phyloP scores from a whole-genome alignment of 768 basidiomycete species.

The Phylloporus arenicola region DNA sequence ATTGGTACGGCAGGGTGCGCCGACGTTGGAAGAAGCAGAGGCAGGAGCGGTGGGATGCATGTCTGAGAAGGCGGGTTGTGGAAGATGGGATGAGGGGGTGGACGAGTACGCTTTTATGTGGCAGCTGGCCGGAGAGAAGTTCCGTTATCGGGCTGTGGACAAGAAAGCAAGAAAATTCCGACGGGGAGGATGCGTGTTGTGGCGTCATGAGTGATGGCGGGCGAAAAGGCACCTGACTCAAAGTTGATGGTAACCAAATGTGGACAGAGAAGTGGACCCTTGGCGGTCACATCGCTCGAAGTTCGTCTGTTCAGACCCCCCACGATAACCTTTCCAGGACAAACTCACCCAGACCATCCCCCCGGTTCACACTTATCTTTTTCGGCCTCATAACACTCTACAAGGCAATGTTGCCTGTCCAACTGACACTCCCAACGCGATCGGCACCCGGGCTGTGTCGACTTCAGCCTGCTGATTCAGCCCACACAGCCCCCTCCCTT shows the following conservation, averaged over 20 bases:
- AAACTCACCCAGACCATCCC: constrained; percentile 15
- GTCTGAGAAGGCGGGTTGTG: constrained; percentile 4
- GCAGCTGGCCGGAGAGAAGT: constrained; percentile 27
- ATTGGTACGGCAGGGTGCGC: constrained; percentile 18
- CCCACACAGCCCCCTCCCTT: constrained; percentile 9
- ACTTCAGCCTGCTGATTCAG: constrained; percentile 23
- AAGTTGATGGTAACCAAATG: constrained; percentile 18
- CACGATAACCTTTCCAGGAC: constrained; percentile 34
- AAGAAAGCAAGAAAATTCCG: constrained; percentile 30
- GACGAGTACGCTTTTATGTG: constrained; percentile 23
- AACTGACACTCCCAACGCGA: constrained; percentile 30
- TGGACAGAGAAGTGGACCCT: constrained; percentile 18
- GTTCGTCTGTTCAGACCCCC: constrained; percentile 9
- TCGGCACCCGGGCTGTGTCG: constrained; percentile 29
- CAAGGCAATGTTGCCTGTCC: constrained; percentile 27
- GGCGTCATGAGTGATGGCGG: constrained; percentile 33
- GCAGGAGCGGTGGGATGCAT: constrained; percentile 16
- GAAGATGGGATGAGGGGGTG: constrained; percentile 1
- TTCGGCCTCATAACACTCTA: constrained; percentile 26
- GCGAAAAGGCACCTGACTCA: constrained; percentile 28
- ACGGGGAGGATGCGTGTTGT: constrained; percentile 34
- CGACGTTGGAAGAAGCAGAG: constrained; percentile 12
- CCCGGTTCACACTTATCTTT: constrained; percentile 12
- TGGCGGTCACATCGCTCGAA: constrained; percentile 32
- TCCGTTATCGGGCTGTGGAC: constrained; percentile 35